phyloP scores from a whole-genome alignment of 306 rosid genomes.

The Castanea sativa region DNA sequence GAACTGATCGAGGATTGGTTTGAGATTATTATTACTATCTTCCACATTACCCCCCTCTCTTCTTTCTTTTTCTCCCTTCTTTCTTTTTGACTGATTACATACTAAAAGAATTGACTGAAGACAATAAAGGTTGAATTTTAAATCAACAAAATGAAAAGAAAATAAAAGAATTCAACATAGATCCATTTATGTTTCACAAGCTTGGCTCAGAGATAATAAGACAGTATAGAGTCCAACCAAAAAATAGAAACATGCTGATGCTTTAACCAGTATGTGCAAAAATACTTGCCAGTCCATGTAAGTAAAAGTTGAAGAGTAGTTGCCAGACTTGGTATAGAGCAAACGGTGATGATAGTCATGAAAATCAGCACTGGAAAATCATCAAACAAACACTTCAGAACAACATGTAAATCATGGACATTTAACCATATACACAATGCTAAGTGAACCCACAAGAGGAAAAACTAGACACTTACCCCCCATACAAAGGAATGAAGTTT shows the following conservation, averaged over 20 bases:
- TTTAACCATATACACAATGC: constrained; percentile 9
- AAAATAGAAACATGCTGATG: neutral
- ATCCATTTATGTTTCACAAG: neutral
- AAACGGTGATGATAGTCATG: constrained; percentile 98
- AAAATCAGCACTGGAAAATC: constrained; percentile 75
- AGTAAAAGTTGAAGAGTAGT: constrained; percentile 89
- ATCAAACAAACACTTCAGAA: constrained; percentile 20
- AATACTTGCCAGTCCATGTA: constrained; percentile 82
- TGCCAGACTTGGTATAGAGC: constrained; percentile 93
- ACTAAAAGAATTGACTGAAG: neutral
- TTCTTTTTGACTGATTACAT: neutral
- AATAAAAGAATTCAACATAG: neutral
- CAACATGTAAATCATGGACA: constrained; percentile 11
- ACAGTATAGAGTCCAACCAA: neutral
- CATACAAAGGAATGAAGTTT: constrained; percentile 85
- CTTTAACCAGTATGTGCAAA: constrained; percentile 10
- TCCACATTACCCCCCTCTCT: neutral
- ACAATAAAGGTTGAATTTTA: neutral
- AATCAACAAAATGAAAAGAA: neutral
- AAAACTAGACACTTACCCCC: constrained; percentile 61
- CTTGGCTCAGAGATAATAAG: neutral
- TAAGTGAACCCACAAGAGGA: constrained; percentile 10
- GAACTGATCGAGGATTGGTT: neutral
- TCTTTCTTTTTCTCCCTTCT: neutral
- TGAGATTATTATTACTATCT: neutral